Conservation (phyloP, 768 basidiomycete genomes). For the Xerocomellus intermedius region DNA sequence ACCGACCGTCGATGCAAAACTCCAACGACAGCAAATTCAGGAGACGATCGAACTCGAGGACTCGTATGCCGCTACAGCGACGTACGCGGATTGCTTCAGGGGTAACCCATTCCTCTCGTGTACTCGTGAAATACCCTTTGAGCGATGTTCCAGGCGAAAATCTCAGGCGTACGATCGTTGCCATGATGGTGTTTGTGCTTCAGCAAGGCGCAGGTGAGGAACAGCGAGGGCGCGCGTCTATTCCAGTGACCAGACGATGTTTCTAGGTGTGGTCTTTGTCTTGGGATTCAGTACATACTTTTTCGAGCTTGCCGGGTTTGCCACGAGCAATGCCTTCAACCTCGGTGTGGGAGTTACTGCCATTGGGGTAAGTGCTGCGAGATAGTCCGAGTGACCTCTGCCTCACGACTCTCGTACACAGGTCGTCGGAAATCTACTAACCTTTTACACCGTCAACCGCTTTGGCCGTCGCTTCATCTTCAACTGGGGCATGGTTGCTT, state of each 20-base stretch:
- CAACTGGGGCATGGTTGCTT: constrained; percentile 28
- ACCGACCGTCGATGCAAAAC: constrained; percentile 23
- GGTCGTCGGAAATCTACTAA: constrained; percentile 27
- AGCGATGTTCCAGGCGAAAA: constrained; percentile 17
- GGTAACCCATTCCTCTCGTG: constrained; percentile 12
- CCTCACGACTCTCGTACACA: not conserved
- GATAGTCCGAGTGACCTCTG: not conserved
- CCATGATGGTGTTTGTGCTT: constrained; percentile 33
- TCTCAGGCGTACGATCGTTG: constrained; percentile 25
- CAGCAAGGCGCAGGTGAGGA: constrained; percentile 25
- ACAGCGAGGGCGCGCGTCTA: not conserved
- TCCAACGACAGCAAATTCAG: constrained; percentile 22
- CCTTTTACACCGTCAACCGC: constrained; percentile 25
- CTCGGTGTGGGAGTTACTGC: constrained; percentile 30
- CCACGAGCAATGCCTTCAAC: constrained; percentile 29
- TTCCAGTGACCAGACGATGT: not conserved
- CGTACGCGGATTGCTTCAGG: constrained; percentile 33
- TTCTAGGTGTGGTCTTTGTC: constrained; percentile 27
- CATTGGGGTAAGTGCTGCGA: constrained; percentile 18
- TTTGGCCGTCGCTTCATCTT: constrained; percentile 27
- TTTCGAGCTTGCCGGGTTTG: constrained; percentile 37
- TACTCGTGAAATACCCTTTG: not conserved
- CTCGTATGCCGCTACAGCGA: constrained; percentile 24
- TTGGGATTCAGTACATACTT: constrained; percentile 34
- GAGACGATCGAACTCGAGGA: constrained; percentile 33